Base-by-base conservation (phyloP, 768 basidiomycete species). In the Hericium coralloides region DNA sequence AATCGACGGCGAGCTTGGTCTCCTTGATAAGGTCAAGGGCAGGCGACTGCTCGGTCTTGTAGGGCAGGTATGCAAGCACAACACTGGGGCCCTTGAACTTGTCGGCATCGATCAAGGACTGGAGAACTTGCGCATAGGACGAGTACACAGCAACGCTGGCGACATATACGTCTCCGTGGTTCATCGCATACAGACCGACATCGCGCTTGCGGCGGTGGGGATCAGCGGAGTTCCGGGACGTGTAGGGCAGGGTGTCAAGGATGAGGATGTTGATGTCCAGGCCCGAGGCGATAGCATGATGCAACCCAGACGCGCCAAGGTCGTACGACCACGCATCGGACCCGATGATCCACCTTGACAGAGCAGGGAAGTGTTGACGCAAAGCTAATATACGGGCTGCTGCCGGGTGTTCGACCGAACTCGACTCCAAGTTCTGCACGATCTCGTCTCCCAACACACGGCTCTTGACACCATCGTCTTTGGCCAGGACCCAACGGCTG, bases 281-380 rank as follows among this genome's bases (percentile, higher is more conserved):
- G 18, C 87, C 84, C 6, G 94, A 95, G 18, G 94, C 84, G 55
- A 98, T 89, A 65, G 86, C 85, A 64, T 98, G 97, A 69, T 99
- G 95, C 39, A 99, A 76, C 50, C 95, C 97, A 2, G 93, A 95
- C 2, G 92, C 83, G 43, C 95, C 97, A 43, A 98, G 83, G 71
- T 98, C 97, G 68, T 97, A 92, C 0, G 95, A 89, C 97, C 97
- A 98, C 0, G 92, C 89, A 68, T 99, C 97, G 18, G 95, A 98
- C 18, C 95, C 94, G 63, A 99, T 88, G 70, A 99, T 98, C 97
- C 97, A 99, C 58, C 90, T 79, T 7, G 91, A 93, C 38, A 76
- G 76, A 8, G 83, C 74, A 43, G 81, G 73, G 63, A 97, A 82
- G 62, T 85, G 80, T 18, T 80, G 71, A 41, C 78, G 77, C 12